Base-by-base conservation (phyloP, 1,284 basidiomycete species). In the Naganishia sp. region DNA sequence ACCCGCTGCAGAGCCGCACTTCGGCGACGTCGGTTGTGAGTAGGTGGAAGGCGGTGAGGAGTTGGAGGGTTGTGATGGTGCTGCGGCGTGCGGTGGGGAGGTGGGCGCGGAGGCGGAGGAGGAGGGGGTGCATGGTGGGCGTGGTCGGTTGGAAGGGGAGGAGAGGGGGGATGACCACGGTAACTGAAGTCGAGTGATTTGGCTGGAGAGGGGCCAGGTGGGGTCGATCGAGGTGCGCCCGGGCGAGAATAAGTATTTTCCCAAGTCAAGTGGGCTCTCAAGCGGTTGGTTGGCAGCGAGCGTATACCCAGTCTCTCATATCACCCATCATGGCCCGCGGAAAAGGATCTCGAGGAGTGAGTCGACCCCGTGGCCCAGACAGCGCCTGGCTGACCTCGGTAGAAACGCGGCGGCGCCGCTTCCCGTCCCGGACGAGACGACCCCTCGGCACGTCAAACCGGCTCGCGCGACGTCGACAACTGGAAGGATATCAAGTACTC, bases 1-100 rank as follows among this genome's bases (percentile, higher is more conserved):
- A 87, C 2, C 92, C 92, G 11, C 67, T 69, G 63, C 78, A 80
- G 13, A 72, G 67, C 31, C 74, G 69, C 10, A 76, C 56, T 46
- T 76, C 77, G 50, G 71, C 70, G 13, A 78, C 55, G 42, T 71
- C 71, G 46, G 74, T 75, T 1, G 70, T 70, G 54, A 77, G 53
- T 15, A 79, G 72, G 62, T 77, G 77, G 25, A 71, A 60, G 6
- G 73, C 69, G 1, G 73, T 72, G 18, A 77, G 67, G 50, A 75
- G 68, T 57, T 68, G 67, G 46, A 68, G 55, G 28, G 67, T 68
- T 35, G 63, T 53, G 35, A 68, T 62, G 32, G 67, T 47, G n/a
- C 57, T 56, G 35, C 67, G 67, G 28, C 54, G 47, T 1, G 31
- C 53, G 7, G 65, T 35, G 18, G 67, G 67, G 9, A 50, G 42